These are phyloP conservation scores for Pyracantha coccinea DNA, from an alignment of 331 rosid genomes.

Conservation along the genomic window DNA sequence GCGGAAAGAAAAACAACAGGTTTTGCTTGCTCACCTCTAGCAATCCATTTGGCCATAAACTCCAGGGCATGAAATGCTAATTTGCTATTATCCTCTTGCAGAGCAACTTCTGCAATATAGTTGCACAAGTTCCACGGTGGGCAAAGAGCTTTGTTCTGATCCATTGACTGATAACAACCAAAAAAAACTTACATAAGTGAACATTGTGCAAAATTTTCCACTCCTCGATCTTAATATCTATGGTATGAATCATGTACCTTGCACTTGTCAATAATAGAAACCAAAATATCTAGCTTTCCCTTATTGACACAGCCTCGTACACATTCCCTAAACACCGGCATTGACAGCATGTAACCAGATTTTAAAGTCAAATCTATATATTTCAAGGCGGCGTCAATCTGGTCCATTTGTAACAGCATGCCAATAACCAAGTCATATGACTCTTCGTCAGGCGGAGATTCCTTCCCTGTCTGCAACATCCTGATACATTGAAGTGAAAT, in stretches of 20 bases:
- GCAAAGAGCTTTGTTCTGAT: constrained; percentile 90
- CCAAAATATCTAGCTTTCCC: constrained; percentile 72
- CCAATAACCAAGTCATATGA: constrained; percentile 69
- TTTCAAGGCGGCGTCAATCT: constrained; percentile 62
- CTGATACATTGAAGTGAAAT: constrained; percentile 35
- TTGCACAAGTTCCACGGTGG: constrained; percentile 74
- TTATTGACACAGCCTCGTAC: constrained; percentile 41
- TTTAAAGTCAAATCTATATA: constrained; percentile 63
- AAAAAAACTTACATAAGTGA: constrained; percentile 16
- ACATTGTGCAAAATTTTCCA: constrained; percentile 11
- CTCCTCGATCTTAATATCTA: neutral
- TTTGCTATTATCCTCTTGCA: constrained; percentile 67
- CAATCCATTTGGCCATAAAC: constrained; percentile 87
- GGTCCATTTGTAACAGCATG: constrained; percentile 48
- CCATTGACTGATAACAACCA: constrained; percentile 55
- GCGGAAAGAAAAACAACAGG: constrained; percentile 52
- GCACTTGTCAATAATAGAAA: constrained; percentile 73
- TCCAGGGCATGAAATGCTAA: constrained; percentile 65
- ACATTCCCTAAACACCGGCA: constrained; percentile 44
- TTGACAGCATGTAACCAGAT: constrained; percentile 54
- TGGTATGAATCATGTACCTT: constrained; percentile 43
- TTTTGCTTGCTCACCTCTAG: constrained; percentile 67
- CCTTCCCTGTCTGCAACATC: constrained; percentile 78
- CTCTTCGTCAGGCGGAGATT: constrained; percentile 67
- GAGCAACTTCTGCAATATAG: constrained; percentile 53